phyloP scores from a whole-genome alignment of 1,284 basidiomycete genomes.

The Fomitopsis palustris region DNA sequence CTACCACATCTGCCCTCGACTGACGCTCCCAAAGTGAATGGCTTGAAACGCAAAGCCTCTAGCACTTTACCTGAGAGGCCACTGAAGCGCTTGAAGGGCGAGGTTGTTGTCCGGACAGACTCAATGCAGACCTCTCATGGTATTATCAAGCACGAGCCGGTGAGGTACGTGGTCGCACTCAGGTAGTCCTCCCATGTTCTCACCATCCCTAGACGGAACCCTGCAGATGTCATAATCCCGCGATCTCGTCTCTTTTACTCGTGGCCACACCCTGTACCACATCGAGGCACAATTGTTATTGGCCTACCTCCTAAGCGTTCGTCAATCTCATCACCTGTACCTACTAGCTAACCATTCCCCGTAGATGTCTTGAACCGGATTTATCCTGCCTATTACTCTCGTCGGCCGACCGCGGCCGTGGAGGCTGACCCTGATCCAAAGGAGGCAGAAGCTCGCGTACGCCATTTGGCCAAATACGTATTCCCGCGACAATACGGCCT shows the following conservation, averaged over 20 bases:
- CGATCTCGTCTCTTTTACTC: constrained; percentile 69
- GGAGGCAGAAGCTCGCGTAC: constrained; percentile 43
- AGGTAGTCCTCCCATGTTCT: neutral
- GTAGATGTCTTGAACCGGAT: constrained; percentile 64
- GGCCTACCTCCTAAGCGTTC: constrained; percentile 71
- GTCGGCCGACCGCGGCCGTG: constrained; percentile 22
- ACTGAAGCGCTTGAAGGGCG: constrained; percentile 9
- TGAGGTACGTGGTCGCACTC: neutral
- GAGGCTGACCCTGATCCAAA: constrained; percentile 39
- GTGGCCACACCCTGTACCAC: constrained; percentile 47
- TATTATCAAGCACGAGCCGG: neutral
- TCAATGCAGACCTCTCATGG: neutral
- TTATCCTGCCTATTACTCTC: constrained; percentile 37
- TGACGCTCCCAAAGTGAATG: neutral
- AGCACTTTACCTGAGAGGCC: constrained; percentile 12
- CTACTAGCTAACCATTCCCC: constrained; percentile 7
- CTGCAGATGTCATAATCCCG: constrained; percentile 52
- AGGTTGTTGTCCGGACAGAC: neutral
- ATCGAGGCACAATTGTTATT: constrained; percentile 44
- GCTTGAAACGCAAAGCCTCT: constrained; percentile 12
- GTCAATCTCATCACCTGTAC: constrained; percentile 13
- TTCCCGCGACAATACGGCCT: constrained; percentile 79
- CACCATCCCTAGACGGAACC: constrained; percentile 33
- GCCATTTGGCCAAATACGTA: constrained; percentile 77
- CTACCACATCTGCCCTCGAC: neutral